Conservation (phyloP, 768 basidiomycete species). For the Agaricus subrufescens region DNA sequence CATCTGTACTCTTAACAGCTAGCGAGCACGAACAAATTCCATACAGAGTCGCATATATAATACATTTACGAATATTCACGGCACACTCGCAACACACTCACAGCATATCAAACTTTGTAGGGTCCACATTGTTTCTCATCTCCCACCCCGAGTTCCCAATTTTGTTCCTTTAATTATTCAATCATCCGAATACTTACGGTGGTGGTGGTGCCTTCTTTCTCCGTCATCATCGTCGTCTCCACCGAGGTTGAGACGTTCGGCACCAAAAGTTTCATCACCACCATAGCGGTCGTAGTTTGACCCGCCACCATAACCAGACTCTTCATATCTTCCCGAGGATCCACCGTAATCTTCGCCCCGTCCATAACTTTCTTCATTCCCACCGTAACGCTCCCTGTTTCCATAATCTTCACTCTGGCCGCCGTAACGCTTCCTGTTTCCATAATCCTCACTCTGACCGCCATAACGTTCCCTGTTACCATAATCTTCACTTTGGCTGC, state of each 20-base stretch:
- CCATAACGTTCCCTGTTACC: constrained; percentile 1
- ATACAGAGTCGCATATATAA: too few relatives aligned
- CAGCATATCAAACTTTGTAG: too few relatives aligned
- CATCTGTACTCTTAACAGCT: too few relatives aligned
- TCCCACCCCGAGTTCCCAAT: too few relatives aligned
- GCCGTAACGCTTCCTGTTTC: not conserved
- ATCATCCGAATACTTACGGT: constrained; percentile 4
- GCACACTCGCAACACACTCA: too few relatives aligned
- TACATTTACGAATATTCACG: too few relatives aligned
- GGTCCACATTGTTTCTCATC: too few relatives aligned
- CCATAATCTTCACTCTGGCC: constrained; percentile 3
- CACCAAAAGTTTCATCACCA: constrained; percentile 45
- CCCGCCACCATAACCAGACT: not conserved
- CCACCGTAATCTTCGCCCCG: constrained; percentile 1
- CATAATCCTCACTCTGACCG: too few relatives aligned
- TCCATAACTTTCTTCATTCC: too few relatives aligned
- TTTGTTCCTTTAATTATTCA: not conserved
- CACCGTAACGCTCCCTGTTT: not conserved
- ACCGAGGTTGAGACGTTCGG: constrained; percentile 40
- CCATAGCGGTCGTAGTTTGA: constrained; percentile 24
- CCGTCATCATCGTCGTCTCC: constrained; percentile 26
- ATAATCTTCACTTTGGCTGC: not conserved
- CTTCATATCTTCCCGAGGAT: constrained; percentile 1
- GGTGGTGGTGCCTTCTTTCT: constrained; percentile 12
- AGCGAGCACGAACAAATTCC: too few relatives aligned